A percentile compares a stretch with the other conserved stretches of the same genome.
Conservation (phyloP, 805 yeast genomes). For the Candida peoriensis region DNA sequence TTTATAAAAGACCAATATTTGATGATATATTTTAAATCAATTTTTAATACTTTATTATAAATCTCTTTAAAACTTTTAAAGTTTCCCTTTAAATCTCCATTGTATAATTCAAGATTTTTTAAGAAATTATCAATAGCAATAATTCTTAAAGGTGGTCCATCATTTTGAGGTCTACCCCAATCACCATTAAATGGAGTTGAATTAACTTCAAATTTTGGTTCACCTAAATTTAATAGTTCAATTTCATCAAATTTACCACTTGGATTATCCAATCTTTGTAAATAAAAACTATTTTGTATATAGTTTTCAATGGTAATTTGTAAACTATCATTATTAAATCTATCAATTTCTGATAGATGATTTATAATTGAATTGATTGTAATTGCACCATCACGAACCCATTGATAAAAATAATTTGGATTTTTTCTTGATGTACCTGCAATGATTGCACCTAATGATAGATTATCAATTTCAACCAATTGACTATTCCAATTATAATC, state of each 20-base stretch:
- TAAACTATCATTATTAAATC: slow-evolving; percentile 21
- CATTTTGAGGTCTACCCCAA: slow-evolving; percentile 97
- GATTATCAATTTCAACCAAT: slow-evolving; percentile 28
- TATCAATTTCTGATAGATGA: slow-evolving; percentile 40
- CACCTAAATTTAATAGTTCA: slow-evolving; percentile 64
- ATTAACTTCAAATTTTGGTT: slow-evolving; percentile 78
- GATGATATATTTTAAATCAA: slow-evolving; percentile 64
- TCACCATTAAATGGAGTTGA: slow-evolving; percentile 53
- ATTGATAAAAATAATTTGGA: slow-evolving; percentile 85
- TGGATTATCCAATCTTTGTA: slow-evolving; percentile 66
- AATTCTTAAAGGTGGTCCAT: slow-evolving; percentile 85
- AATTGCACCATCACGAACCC: slow-evolving; percentile 89
- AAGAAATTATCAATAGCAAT: slow-evolving; percentile 58
- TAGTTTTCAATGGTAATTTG: slow-evolving; percentile 47
- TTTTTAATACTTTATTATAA: slow-evolving; percentile 50
- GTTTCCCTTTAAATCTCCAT: slow-evolving; percentile 24
- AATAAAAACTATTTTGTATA: slow-evolving; percentile 46
- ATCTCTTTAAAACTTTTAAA: slow-evolving; percentile 29
- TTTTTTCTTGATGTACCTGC: slow-evolving; percentile 72
- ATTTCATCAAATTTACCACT: slow-evolving; percentile 53
- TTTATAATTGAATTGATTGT: slow-evolving; percentile 63
- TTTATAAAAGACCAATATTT: slow-evolving; percentile 57
- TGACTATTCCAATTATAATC: slow-evolving; percentile 29
- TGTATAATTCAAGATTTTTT: slow-evolving; percentile 32
- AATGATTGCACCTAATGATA: slow-evolving; percentile 65